Conservation (phyloP, 495 filamentous ascomycete genomes). For the Daldinia grandis region DNA sequence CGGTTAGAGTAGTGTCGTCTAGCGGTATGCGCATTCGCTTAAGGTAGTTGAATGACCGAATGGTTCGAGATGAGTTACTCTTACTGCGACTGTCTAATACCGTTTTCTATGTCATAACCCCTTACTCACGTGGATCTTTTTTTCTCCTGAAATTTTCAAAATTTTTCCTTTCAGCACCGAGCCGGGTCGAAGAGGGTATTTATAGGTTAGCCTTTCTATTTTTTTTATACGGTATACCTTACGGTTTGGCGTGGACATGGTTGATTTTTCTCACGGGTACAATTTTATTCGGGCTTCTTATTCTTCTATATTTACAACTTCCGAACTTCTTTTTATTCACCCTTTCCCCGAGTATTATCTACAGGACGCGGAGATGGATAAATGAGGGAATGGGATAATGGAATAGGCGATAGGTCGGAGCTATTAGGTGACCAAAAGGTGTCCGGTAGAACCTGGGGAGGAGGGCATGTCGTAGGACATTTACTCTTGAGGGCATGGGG, state of each 20-base stretch:
- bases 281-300: conserved; percentile 13
- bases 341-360: conserved; percentile 20
- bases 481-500: neutral
- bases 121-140: conserved; percentile 11
- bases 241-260: conserved; percentile 34
- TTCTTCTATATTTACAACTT: conserved; percentile 15
- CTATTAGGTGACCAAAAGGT: neutral
- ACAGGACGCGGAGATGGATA: conserved; percentile 14
- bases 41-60: conserved; percentile 22
- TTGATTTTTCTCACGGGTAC: conserved; percentile 20
- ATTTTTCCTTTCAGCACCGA: conserved; percentile 5
- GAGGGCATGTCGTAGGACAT: neutral
- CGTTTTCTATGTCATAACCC: conserved; percentile 11
- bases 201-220: conserved; percentile 24
- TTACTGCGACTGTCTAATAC: conserved; percentile 24
- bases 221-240: conserved; percentile 43
- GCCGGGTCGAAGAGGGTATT: conserved; percentile 35
- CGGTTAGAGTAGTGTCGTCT: conserved; percentile 13
- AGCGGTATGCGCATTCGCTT: conserved; percentile 4
- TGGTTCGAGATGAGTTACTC: conserved; percentile 24
- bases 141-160: conserved; percentile 14
- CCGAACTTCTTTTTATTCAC: conserved; percentile 23
- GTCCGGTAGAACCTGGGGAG: conserved; percentile 1
- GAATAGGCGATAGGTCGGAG: conserved; percentile 6
- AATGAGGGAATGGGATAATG: conserved; percentile 29